Evolutionary conservation across 2,329 filamentous ascomycete species (phyloP).

Genomic region (Clarireedia sp.): DNA sequence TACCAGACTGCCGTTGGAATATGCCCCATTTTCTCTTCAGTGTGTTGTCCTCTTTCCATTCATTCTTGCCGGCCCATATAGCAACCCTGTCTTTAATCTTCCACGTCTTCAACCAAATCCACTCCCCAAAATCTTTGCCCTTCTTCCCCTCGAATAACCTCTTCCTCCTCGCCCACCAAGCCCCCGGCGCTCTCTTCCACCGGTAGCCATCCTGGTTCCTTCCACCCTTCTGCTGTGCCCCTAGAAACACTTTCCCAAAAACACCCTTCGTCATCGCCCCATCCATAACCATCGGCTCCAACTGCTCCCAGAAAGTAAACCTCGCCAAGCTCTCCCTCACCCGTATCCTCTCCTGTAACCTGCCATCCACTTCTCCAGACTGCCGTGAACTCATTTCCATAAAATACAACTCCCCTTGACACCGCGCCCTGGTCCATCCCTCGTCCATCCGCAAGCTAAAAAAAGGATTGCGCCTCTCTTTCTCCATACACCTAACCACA

Average conservation of each 20-base stretch:
- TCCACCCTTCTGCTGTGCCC: not conserved
- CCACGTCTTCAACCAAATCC: conserved; percentile 4
- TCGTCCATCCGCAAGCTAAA: not conserved
- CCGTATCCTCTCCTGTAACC: not conserved
- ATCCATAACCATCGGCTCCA: conserved; percentile 11
- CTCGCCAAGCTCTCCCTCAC: not conserved
- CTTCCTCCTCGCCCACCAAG: conserved; percentile 16
- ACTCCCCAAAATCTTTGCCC: conserved; percentile 12
- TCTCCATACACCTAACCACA: not conserved
- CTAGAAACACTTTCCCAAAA: conserved; percentile 17
- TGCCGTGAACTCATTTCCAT: not conserved
- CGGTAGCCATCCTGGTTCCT: not conserved
- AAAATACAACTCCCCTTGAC: conserved; percentile 1
- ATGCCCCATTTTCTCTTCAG: conserved; percentile 2
- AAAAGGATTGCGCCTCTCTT: not conserved
- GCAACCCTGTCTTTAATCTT: not conserved
- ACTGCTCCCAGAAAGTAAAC: conserved; percentile 11
- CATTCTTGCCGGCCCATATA: not conserved
- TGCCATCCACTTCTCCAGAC: not conserved
- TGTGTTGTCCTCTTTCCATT: not conserved
- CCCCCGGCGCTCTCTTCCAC: conserved; percentile 12
- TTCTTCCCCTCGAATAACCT: conserved; percentile 8
- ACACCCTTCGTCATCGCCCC: conserved; percentile 7
- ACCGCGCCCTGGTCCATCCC: not conserved
- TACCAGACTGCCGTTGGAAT: not conserved